A percentile compares a stretch with the other conserved stretches of the same genome.
phyloP scores from a whole-genome alignment of 345 rosid species.

The Aquilaria malaccensis region DNA sequence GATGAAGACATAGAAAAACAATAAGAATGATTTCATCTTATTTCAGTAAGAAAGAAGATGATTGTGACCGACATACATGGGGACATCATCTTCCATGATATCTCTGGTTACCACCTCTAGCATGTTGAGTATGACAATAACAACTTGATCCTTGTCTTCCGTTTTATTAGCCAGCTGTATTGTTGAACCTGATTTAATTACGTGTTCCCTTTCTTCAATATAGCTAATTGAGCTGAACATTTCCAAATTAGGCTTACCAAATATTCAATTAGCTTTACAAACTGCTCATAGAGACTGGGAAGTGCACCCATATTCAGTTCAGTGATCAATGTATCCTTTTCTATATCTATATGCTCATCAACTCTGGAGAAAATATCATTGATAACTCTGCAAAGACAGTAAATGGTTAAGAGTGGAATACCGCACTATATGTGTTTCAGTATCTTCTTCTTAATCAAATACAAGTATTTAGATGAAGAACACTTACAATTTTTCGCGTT shows the following conservation, averaged over 20 bases:
- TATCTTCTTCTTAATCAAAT: not conserved
- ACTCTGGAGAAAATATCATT: slow-evolving; percentile 42
- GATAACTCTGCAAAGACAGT: slow-evolving; percentile 46
- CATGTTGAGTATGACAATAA: slow-evolving; percentile 46
- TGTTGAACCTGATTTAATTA: slow-evolving; percentile 11
- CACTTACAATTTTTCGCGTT: slow-evolving; percentile 36
- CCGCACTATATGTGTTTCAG: not conserved
- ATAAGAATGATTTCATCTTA: slow-evolving; percentile 7
- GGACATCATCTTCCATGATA: slow-evolving; percentile 45
- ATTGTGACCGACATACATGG: slow-evolving; percentile 27
- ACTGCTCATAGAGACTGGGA: slow-evolving; percentile 64
- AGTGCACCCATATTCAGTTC: slow-evolving; percentile 67
- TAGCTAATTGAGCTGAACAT: not conserved
- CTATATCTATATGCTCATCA: slow-evolving; percentile 38
- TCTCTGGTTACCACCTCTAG: slow-evolving; percentile 54
- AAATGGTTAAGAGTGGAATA: not conserved
- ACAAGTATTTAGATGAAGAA: slow-evolving; percentile 8
- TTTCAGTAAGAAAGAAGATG: not conserved
- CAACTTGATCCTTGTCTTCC: slow-evolving; percentile 45
- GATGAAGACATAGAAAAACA: slow-evolving; percentile 9
- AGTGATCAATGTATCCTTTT: slow-evolving; percentile 24
- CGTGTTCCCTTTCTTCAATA: slow-evolving; percentile 7
- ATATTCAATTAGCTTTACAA: slow-evolving; percentile 59
- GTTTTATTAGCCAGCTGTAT: slow-evolving; percentile 31
- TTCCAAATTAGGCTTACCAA: slow-evolving; percentile 39